Base-by-base conservation (phyloP, 345 rosid genomes). In the Eutrema yunnanense region DNA sequence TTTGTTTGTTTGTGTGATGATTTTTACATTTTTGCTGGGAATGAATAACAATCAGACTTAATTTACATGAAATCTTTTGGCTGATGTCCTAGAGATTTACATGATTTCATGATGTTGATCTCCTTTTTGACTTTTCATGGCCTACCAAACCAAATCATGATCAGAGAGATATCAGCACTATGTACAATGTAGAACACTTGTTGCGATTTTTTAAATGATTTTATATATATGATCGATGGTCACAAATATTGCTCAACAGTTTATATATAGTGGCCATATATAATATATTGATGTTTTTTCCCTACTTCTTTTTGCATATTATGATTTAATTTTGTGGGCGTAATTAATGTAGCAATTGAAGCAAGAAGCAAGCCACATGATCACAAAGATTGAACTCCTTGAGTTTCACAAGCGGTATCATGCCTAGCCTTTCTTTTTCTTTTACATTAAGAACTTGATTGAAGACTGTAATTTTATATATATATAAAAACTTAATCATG, bases 361-460 rank as follows among this genome's bases (percentile, higher is more conserved):
- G 82, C 47, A 76, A 14, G 96, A 89, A 77, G 70, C 83, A 38
- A 78, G 62, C 46, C 62, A 59, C 49, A 59, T 87, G 88, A 82
- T 71, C 13, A 75, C 66, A 81, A 81, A 79, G 84, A 86, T 92
- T 64, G 94, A 83, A 69, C 61, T 62, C 30, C 85, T 87, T 76
- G 83, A 89, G 74, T 76, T 69, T 75, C 78, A 80, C 34, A 59
- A 80, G 54, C 80, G 90, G 94, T 92, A 77, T 54, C 40, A 66
- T 65, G 44, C 26, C 59, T 58, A 36, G 29, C 43, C 27, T 37
- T 14, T 37, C 6, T 36, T 70, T 27, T 48, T 46, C 2, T 4
- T 1, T 22, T 22, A 22, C 26, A 22, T 22, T 22, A 22, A 22
- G 26, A 22, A 22, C 26, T 22, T 22, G 26, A 22, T 22, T 22